Percentiles rank a stretch among this genome's conserved stretches.
phyloP scores from a whole-genome alignment of 345 rosid genomes.

The Salix arbutifolia region DNA sequence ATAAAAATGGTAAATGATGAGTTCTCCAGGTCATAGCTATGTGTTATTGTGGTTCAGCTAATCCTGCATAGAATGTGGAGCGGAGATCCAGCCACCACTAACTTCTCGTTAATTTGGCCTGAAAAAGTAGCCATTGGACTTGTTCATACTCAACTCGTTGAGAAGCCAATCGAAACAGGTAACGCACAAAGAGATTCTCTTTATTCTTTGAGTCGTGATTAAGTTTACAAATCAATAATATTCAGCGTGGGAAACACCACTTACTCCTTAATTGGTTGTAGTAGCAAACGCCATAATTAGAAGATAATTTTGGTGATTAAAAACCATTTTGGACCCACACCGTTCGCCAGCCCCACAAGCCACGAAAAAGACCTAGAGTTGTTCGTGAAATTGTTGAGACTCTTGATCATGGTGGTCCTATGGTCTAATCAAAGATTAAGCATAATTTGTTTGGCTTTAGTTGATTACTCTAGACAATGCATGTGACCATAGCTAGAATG shows the following conservation, averaged over 20 bases:
- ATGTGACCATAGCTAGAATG: neutral
- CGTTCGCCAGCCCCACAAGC: neutral
- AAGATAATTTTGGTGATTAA: slow-evolving; percentile 24
- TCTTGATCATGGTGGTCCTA: neutral
- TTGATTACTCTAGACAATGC: neutral
- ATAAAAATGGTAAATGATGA: neutral
- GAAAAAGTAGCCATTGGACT: neutral
- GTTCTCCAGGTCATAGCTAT: neutral
- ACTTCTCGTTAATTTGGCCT: neutral
- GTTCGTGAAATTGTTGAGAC: neutral
- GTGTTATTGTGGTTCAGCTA: neutral
- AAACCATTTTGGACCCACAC: neutral
- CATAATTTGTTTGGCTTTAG: slow-evolving; percentile 1
- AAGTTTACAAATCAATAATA: neutral
- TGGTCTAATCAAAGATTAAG: neutral
- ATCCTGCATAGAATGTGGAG: neutral
- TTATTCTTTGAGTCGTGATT: neutral
- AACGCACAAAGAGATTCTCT: neutral
- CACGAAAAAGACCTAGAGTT: neutral
- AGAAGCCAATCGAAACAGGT: neutral
- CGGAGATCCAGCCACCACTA: neutral
- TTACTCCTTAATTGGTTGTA: slow-evolving; percentile 21
- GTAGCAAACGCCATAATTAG: slow-evolving; percentile 20
- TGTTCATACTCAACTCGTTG: neutral
- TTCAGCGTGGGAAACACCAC: slow-evolving; percentile 23